Base-by-base conservation (phyloP, 2,329 filamentous ascomycete species). In the Cryphonectria radicalis region DNA sequence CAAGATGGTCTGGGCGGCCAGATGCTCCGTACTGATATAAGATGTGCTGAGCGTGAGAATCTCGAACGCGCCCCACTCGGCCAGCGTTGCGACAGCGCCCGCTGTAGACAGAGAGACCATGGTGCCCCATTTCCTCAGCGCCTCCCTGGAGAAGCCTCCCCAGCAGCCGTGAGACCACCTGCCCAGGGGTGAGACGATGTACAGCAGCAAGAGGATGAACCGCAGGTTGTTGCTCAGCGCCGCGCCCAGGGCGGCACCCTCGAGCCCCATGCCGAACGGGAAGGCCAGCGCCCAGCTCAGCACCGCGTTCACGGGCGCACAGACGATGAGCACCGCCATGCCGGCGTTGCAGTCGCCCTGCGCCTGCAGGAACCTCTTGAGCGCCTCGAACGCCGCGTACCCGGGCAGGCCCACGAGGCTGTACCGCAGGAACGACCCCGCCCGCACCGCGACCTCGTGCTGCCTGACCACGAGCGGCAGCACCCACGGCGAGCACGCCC, bases 331-430 rank as follows among this genome's bases (percentile, higher is more conserved):
- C 32, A 86, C 81, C 11, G 81, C 79, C 75, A 87, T 81, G 19
- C 82, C 84, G 1, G 83, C 84, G 46, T 83, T 83, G 78, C 88
- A 88, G 43, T 86, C 80, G 1, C 87, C 86, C 73, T 88, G 86
- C 0, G 87, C 84, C 75, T 88, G 86, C 3, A 87, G 80, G 73
- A 87, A 88, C 0, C 86, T 80, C 75, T 88, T 89, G 1, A 84
- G 79, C 0, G 84, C 84, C 73, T 88, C 87, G 42, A 88, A 89
- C 3, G 82, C 81, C 1, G 84, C 85, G 69, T 87, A 88, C 3
- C 85, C 86, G 0, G 86, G 86, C 1, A 86, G 79, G 0, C 86
- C 85, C 8, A 86, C 76, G 1, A 88, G 78, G 57, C 85, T 82
- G 46, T 86, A 80, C 4, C 81, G 79, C 46, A 88, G 75, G 70